Percentiles rank a stretch among this genome's conserved stretches.
Conservation (phyloP, 495 filamentous ascomycete genomes). For the Talaromyces borbonicus region DNA sequence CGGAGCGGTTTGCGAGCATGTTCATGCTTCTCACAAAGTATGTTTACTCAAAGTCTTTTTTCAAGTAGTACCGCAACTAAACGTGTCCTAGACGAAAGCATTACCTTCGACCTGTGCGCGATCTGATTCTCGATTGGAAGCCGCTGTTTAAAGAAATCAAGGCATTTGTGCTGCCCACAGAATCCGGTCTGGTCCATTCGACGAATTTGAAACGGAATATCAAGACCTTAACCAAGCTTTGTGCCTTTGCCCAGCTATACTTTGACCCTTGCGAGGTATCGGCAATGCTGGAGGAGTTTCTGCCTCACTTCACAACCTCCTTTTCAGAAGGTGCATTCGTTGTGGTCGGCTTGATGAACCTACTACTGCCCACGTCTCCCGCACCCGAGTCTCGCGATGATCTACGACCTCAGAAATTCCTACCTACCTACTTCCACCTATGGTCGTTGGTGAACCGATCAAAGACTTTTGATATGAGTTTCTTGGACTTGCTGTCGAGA, state of each 20-base stretch:
- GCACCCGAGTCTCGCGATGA: constrained; percentile 57
- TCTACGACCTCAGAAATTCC: constrained; percentile 70
- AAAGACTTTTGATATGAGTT: constrained; percentile 74
- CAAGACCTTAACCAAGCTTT: constrained; percentile 74
- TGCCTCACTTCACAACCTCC: constrained; percentile 93
- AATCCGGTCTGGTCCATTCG: constrained; percentile 56
- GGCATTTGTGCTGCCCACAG: constrained; percentile 72
- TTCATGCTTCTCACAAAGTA: constrained; percentile 89
- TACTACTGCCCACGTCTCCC: constrained; percentile 78
- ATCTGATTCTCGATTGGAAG: constrained; percentile 85
- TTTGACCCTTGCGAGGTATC: constrained; percentile 81
- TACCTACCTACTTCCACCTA: constrained; percentile 89
- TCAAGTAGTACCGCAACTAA: constrained; percentile 4
- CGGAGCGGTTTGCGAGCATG: constrained; percentile 94
- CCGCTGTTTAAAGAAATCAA: constrained; percentile 89
- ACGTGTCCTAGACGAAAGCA: constrained; percentile 73
- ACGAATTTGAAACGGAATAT: constrained; percentile 57
- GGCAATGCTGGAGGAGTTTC: constrained; percentile 83
- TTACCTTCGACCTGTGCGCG: constrained; percentile 80
- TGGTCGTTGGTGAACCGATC: constrained; percentile 92
- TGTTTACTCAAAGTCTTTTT: constrained; percentile 18
- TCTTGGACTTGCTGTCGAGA: constrained; percentile 82
- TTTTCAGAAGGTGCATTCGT: constrained; percentile 83
- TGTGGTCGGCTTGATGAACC: constrained; percentile 73
- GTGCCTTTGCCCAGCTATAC: constrained; percentile 80